Conservation (phyloP, 2,329 filamentous ascomycete genomes). For the Byssochlamys sp. region DNA sequence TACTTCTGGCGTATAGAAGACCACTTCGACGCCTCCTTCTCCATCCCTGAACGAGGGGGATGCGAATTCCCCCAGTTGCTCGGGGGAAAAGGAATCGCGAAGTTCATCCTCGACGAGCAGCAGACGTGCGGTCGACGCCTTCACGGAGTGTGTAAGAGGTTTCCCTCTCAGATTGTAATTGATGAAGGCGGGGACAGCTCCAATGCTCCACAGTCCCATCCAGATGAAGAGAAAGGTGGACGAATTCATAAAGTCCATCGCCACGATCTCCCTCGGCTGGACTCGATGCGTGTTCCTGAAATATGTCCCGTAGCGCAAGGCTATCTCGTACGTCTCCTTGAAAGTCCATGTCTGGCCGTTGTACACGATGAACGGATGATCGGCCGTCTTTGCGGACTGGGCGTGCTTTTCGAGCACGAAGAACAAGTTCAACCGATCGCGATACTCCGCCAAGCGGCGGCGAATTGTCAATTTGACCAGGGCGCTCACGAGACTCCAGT, state of each 20-base stretch:
- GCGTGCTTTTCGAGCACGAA: constrained; percentile 64
- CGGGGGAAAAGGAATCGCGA: constrained; percentile 38
- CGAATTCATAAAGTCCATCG: constrained; percentile 71
- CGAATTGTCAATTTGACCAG: constrained; percentile 40
- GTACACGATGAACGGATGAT: constrained; percentile 55
- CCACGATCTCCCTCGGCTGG: constrained; percentile 64
- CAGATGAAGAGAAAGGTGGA: constrained; percentile 67
- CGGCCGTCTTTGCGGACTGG: constrained; percentile 41
- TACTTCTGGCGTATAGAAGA: constrained; percentile 52
- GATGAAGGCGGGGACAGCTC: constrained; percentile 73
- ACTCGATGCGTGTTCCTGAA: constrained; percentile 56
- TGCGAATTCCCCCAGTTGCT: constrained; percentile 33
- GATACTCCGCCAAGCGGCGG: constrained; percentile 41
- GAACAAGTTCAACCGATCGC: constrained; percentile 60
- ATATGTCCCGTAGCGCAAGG: constrained; percentile 66
- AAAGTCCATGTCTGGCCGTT: constrained; percentile 63
- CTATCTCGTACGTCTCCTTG: constrained; percentile 61
- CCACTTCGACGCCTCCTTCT: constrained; percentile 45
- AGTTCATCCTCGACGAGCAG: constrained; percentile 63
- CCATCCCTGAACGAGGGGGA: constrained; percentile 33
- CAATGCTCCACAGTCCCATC: constrained; percentile 72
- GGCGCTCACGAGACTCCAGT: constrained; percentile 51
- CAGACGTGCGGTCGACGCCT: constrained; percentile 55
- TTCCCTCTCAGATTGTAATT: constrained; percentile 73
- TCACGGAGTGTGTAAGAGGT: constrained; percentile 64